These are phyloP conservation scores for Russula earlei DNA, from an alignment of 768 basidiomycete species.

Conservation along the genomic window DNA sequence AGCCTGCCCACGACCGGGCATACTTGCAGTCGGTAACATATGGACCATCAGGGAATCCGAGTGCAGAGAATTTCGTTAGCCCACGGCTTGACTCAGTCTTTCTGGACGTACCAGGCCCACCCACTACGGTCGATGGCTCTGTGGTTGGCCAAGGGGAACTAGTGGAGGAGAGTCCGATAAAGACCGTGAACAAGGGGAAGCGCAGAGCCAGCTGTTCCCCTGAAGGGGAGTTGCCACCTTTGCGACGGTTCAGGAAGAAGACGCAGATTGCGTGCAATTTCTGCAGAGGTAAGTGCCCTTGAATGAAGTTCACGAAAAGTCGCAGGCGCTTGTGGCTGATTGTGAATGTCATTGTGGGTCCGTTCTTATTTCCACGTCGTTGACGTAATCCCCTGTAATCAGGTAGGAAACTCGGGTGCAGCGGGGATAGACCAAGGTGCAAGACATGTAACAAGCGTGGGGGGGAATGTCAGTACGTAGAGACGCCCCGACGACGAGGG, in stretches of 20 bases:
- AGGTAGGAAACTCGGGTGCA: slow-evolving; percentile 73
- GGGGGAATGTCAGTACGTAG: slow-evolving; percentile 44
- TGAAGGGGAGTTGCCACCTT: slow-evolving; percentile 6
- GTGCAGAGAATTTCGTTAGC: slow-evolving; percentile 6
- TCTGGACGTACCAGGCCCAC: not conserved
- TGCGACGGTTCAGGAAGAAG: slow-evolving; percentile 30
- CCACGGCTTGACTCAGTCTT: slow-evolving; percentile 8
- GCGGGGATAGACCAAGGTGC: slow-evolving; percentile 55
- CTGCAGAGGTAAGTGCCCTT: slow-evolving; percentile 50
- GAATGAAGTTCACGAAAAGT: slow-evolving; percentile 1
- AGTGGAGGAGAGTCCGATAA: slow-evolving; percentile 2
- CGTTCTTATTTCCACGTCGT: slow-evolving; percentile 1
- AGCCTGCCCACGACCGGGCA: not conserved
- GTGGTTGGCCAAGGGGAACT: slow-evolving; percentile 9
- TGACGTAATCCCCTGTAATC: slow-evolving; percentile 7
- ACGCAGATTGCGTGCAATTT: slow-evolving; percentile 66
- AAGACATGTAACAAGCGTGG: slow-evolving; percentile 50
- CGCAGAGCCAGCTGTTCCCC: not conserved
- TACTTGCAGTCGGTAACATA: slow-evolving; percentile 1
- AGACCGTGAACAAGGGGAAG: slow-evolving; percentile 5
- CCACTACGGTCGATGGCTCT: slow-evolving; percentile 9
- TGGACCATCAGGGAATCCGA: not conserved
- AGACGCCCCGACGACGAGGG: slow-evolving; percentile 48
- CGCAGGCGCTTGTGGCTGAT: slow-evolving; percentile 11
- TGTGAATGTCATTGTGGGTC: slow-evolving; percentile 4